Base-by-base conservation (phyloP, 2,329 filamentous ascomycete genomes). In the Stachybotrys chlorohalonatus region DNA sequence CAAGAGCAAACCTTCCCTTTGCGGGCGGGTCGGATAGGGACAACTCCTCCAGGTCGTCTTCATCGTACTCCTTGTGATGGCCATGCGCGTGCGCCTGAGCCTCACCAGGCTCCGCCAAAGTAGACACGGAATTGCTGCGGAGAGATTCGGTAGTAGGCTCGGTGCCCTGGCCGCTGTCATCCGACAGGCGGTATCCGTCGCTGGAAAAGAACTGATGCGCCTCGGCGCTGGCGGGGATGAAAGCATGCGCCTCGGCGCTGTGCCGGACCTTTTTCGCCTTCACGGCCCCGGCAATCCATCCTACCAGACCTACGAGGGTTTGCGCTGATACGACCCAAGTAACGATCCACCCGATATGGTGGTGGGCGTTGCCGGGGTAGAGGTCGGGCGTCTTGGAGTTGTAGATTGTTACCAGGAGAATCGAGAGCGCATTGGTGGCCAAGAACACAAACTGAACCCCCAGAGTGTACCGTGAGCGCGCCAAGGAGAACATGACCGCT, bases 401-500 rank as follows among this genome's bases (percentile, higher is more conserved):
- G 75, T 96, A 96, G 39, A 90, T 73, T 52, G 82, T 78, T 7
- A 82, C 84, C 31, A 88, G 67, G 13, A 89, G 64, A 30, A 92
- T 61, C 16, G 86, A 89, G 1, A 86, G 61, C 3, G 75, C 78
- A 65, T 91, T 90, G 42, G 78, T 67, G 1, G 77, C 71, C 48
- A 88, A 68, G 67, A 93, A 92, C 8, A 76, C 58, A 57, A 91
- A 78, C 64, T 96, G 92, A 1, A 78, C 71, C 1, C 79, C 75
- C 2, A 95, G 75, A 1, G 86, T 86, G 62, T 87, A 85, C 58
- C 87, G 81, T 48, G 92, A 96, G 57, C 82, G 83, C 42, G 87
- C 86, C 59, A 96, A 77, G 54, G 90, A 95, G 59, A 97, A 78
- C 84, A 96, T 90, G 51, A 95, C 85, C 60, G 83, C 90, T 94